A percentile compares a stretch with the other conserved stretches of the same genome.
These are phyloP conservation scores for Pulveroboletus sp. DNA, from an alignment of 768 basidiomycete genomes.

Conservation along the genomic window DNA sequence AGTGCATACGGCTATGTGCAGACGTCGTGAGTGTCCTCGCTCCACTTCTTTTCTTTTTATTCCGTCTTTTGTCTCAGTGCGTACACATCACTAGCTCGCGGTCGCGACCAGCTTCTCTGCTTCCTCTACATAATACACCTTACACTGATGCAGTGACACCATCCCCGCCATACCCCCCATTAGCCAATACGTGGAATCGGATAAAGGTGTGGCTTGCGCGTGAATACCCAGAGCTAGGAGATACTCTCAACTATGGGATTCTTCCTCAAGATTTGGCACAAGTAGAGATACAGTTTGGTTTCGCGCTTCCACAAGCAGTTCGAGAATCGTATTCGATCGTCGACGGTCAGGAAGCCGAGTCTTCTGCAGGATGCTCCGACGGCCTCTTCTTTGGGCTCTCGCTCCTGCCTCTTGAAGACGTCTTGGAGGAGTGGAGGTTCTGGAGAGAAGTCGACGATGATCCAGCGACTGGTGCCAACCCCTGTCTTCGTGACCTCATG, in stretches of 20 bases:
- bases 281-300: slow-evolving; percentile 81
- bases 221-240: slow-evolving; percentile 91
- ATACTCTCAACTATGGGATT: slow-evolving; percentile 92
- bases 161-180: slow-evolving; percentile 59
- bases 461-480: slow-evolving; percentile 77
- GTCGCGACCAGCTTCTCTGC: slow-evolving; percentile 51
- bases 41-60: slow-evolving; percentile 2
- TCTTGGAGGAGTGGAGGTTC: slow-evolving; percentile 92
- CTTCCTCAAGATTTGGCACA: slow-evolving; percentile 73
- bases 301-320: slow-evolving; percentile 78
- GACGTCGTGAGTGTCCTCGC: slow-evolving; percentile 40
- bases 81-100: slow-evolving; percentile 28
- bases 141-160: slow-evolving; percentile 37
- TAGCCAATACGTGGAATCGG: slow-evolving; percentile 80
- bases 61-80: not conserved
- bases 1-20: slow-evolving; percentile 58
- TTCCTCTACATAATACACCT: slow-evolving; percentile 63
- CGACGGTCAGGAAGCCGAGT: slow-evolving; percentile 93
- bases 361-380: slow-evolving; percentile 79
- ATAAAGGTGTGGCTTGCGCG: slow-evolving; percentile 75
- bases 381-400: slow-evolving; percentile 95
- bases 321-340: slow-evolving; percentile 84
- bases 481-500: slow-evolving; percentile 69
- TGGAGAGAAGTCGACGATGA: slow-evolving; percentile 94
- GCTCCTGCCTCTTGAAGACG: slow-evolving; percentile 88